Evolutionary conservation across 768 basidiomycete genomes (phyloP).

Genomic region (Lanmaoa rubissima): DNA sequence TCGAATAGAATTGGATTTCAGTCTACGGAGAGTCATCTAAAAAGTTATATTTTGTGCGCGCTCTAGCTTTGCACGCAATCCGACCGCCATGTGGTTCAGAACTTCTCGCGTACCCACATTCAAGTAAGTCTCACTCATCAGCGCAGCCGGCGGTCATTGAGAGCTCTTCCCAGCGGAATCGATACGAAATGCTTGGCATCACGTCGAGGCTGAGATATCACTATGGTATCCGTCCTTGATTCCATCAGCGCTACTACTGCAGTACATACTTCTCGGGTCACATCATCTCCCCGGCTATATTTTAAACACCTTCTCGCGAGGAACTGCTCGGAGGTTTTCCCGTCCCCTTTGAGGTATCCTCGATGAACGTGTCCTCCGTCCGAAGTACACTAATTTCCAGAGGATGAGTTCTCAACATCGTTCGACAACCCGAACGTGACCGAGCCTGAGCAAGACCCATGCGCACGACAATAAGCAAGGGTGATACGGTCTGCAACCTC

Average conservation of each 20-base stretch:
- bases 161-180: background rate
- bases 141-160: background rate
- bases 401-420: background rate
- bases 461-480: constrained; percentile 18
- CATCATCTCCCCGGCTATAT: background rate
- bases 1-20: no score
- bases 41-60: no score
- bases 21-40: no score
- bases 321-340: background rate
- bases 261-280: background rate
- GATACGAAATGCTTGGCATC: background rate
- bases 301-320: no score
- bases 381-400: constrained; percentile 2
- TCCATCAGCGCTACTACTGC: no score
- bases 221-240: no score
- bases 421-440: background rate
- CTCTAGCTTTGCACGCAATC: no score
- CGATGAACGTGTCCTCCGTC: background rate
- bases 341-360: background rate
- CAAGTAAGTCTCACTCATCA: no score
- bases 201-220: background rate
- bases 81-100: background rate
- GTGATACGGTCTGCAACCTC: constrained; percentile 14
- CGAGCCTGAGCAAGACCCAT: constrained; percentile 10
- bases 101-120: no score